A percentile compares a stretch with the other conserved stretches of the same genome.
Evolutionary conservation across 306 rosid species (phyloP).

Genomic region (Neltuma alba): DNA sequence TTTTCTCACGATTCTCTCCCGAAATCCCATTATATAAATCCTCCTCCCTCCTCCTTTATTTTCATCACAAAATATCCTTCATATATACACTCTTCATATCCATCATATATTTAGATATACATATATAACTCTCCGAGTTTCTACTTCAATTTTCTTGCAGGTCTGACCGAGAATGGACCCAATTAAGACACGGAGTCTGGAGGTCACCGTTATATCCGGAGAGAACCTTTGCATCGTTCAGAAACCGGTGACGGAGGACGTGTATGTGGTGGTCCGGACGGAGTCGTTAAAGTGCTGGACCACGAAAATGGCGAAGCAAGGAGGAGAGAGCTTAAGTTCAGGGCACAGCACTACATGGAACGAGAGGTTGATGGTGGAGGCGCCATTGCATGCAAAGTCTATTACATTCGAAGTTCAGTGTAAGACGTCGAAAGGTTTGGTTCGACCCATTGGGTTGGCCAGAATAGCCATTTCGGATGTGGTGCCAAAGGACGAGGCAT

Average conservation of each 20-base stretch:
- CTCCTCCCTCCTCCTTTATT: background rate
- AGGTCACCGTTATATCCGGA: slow-evolving; percentile 52
- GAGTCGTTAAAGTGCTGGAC: slow-evolving; percentile 33
- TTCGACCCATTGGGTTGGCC: slow-evolving; percentile 38
- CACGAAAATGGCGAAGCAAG: slow-evolving; percentile 37
- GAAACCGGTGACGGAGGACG: slow-evolving; percentile 38
- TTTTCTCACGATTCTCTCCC: background rate
- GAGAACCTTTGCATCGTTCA: slow-evolving; percentile 45
- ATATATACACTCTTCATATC: background rate
- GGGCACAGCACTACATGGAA: slow-evolving; percentile 43
- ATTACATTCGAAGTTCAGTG: slow-evolving; percentile 48
- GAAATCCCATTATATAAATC: background rate
- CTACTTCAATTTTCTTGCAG: background rate
- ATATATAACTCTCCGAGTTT: background rate
- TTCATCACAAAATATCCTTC: background rate
- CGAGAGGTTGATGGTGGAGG: slow-evolving; percentile 41
- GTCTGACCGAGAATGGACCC: background rate
- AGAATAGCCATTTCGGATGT: slow-evolving; percentile 49
- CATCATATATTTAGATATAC: no score
- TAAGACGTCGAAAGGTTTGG: slow-evolving; percentile 25
- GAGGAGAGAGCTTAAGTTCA: slow-evolving; percentile 13
- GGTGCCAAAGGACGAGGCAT: background rate
- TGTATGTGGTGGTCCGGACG: slow-evolving; percentile 44
- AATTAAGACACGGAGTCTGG: slow-evolving; percentile 33
- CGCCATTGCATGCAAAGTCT: slow-evolving; percentile 41